Base-by-base conservation (phyloP, 352 stramenopile species). In the Phytophthora kernoviae region DNA sequence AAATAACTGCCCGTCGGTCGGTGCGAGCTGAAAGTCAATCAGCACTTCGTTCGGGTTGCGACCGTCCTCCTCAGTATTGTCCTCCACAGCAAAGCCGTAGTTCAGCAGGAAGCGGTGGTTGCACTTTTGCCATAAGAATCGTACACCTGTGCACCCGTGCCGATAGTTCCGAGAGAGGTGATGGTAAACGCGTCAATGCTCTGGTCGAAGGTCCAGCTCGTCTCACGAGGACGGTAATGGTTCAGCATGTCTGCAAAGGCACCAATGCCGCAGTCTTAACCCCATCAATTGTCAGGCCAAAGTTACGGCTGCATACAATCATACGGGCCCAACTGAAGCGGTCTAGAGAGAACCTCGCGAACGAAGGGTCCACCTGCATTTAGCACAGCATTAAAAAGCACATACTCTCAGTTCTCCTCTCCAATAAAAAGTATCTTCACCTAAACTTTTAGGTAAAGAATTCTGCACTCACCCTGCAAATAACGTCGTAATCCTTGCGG, bases 111-210 rank as follows among this genome's bases (percentile, higher is more conserved):
- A 99, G 8, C 87, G 89, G 76, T 99, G 97, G 82, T 99, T 99
- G 81, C 97, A 99, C 77, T 99, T 99, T 99, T 98, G 22, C 98
- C 98, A 74, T 99, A 99, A 44, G 88, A 98, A 75, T 99, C 98
- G 73, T 99, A 99, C 7, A 99, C 97, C 73, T 99, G 96, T 24
- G 89, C 79, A 10, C 90, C 88, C 0, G 73, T 58, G 30, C 73
- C 74, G 57, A 94, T 93, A 15, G 84, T 88, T 22, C 79, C 81
- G 8, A 97, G 78, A 26, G 89, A 93, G 50, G 89, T 97, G 65
- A 97, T 96, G 24, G 88, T 95, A 70, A 97, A 97, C 7, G 81
- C 82, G 33, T 89, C 77, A 20, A 93, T 80, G 36, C 76, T 81
- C 56, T 93, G 77, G 61, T 95, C 87, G 55, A 93, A 97, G 17